These are phyloP conservation scores for Prillingera fragicola DNA, from an alignment of 1,284 basidiomycete species.

Conservation along the genomic window DNA sequence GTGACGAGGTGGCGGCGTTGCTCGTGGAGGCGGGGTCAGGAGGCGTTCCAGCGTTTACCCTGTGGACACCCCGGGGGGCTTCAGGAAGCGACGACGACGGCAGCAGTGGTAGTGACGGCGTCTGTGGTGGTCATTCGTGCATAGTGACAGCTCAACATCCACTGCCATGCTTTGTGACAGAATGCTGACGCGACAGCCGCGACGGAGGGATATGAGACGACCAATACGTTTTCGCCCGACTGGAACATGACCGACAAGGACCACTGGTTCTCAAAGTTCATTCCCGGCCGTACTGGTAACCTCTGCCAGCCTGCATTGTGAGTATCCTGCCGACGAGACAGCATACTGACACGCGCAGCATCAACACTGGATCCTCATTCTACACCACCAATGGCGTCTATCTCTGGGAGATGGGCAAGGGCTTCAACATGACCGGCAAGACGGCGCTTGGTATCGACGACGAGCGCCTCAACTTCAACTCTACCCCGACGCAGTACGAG, in stretches of 20 bases:
- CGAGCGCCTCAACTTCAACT: conserved; percentile 16
- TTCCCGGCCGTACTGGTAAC: conserved; percentile 6
- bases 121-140: too few relatives aligned
- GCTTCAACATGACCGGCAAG: conserved; percentile 12
- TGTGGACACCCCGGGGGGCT: too few relatives aligned
- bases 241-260: conserved; percentile 20
- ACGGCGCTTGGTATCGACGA: conserved; percentile 4
- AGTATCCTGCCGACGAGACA: conserved; percentile 6
- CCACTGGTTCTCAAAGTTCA: conserved; percentile 22
- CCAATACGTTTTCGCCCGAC: conserved; percentile 14
- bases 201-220: conserved; percentile 16
- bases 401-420: conserved; percentile 22
- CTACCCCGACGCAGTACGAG: conserved; percentile 13
- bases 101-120: too few relatives aligned
- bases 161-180: too few relatives aligned
- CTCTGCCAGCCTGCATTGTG: conserved; percentile 19
- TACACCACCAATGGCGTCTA: conserved; percentile 19
- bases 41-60: background rate
- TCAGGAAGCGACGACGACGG: too few relatives aligned
- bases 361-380: conserved; percentile 15
- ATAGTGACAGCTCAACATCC: too few relatives aligned
- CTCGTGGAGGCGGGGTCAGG: background rate
- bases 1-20: background rate
- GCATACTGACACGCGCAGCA: conserved; percentile 2
- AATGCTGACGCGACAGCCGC: conserved; percentile 11